These are phyloP conservation scores for Microthlaspi erraticum DNA, from an alignment of 345 rosid species.

Conservation along the genomic window DNA sequence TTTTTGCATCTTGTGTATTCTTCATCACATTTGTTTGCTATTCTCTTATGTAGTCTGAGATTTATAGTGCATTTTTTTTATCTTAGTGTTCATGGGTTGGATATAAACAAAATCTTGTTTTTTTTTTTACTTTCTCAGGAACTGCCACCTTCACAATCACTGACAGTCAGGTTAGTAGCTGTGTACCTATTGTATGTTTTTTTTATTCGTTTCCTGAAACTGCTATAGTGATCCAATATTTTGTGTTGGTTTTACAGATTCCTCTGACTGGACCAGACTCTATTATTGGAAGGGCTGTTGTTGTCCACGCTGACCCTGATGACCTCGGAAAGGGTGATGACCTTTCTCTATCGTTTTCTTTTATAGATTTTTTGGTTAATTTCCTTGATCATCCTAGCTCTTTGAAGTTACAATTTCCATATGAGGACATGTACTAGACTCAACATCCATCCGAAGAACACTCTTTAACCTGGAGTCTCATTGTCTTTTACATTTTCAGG, in stretches of 20 bases:
- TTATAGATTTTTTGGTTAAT: neutral
- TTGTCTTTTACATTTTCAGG: constrained; percentile 54
- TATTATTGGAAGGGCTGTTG: constrained; percentile 92
- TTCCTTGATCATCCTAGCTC: neutral
- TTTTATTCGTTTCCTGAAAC: neutral
- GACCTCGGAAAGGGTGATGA: constrained; percentile 94
- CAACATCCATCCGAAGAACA: too few relatives aligned
- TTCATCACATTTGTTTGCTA: neutral
- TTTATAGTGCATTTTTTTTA: neutral
- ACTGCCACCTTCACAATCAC: constrained; percentile 61
- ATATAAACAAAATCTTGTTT: neutral
- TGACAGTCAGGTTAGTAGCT: constrained; percentile 61
- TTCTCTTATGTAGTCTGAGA: neutral
- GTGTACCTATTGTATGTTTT: neutral
- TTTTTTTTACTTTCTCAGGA: constrained; percentile 52
- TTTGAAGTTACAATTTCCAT: neutral
- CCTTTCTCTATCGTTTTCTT: neutral
- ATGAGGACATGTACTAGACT: neutral
- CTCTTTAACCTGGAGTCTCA: neutral
- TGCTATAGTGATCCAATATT: neutral
- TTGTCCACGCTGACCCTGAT: constrained; percentile 91
- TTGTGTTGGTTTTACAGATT: constrained; percentile 55
- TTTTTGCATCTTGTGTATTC: neutral
- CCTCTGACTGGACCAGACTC: constrained; percentile 82
- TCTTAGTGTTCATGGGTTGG: constrained; percentile 11